Conservation (phyloP, 495 filamentous ascomycete genomes). For the Neurospora tetraspora region DNA sequence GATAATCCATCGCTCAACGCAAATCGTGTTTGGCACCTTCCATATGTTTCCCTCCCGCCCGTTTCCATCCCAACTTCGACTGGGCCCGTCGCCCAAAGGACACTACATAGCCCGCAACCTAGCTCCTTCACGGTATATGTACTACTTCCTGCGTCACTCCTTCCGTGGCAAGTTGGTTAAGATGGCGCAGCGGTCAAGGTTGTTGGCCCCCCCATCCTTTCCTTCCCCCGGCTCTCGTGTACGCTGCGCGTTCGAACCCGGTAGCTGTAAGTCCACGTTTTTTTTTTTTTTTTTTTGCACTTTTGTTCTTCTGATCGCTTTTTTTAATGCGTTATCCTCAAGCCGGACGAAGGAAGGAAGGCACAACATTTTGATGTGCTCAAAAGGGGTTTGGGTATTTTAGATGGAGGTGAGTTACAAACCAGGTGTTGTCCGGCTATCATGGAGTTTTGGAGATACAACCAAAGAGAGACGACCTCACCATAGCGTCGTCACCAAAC, state of each 20-base stretch:
- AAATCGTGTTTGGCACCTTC: background rate
- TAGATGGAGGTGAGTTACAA: background rate
- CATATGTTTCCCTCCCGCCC: background rate
- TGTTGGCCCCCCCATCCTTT: background rate
- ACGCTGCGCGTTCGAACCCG: no score
- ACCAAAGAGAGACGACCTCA: background rate
- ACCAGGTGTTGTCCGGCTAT: background rate
- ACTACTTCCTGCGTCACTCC: background rate
- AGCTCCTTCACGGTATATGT: background rate
- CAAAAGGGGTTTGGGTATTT: background rate
- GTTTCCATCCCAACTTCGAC: background rate
- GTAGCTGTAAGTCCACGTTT: background rate
- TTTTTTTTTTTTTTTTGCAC: background rate
- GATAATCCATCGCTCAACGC: background rate
- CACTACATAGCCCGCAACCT: background rate
- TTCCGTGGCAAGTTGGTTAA: background rate
- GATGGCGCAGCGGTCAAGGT: background rate
- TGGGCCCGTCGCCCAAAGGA: background rate
- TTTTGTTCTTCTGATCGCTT: background rate
- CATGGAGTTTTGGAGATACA: background rate
- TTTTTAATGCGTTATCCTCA: background rate
- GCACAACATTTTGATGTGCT: background rate
- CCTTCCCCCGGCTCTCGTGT: background rate
- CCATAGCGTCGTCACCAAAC: background rate
- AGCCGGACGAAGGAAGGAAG: background rate